Evolutionary conservation across 176 grass and related monocot genomes (phyloP).

Genomic region (Oryza glaberrima): DNA sequence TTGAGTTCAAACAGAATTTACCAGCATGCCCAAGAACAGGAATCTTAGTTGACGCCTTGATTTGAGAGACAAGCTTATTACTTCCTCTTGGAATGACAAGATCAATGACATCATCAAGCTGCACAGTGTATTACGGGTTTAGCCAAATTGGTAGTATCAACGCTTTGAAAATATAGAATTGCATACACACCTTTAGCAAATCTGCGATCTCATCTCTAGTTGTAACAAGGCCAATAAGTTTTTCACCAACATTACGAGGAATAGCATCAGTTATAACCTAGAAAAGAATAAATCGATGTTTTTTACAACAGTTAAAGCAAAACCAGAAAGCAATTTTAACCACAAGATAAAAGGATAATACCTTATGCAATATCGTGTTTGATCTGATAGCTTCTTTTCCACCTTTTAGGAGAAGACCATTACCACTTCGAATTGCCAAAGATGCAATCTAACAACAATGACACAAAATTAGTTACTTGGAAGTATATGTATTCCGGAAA

Average conservation of each 20-base stretch:
- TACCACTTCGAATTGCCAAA: constrained; percentile 92
- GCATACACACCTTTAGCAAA: constrained; percentile 77
- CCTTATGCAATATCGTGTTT: constrained; percentile 90
- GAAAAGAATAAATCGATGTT: neutral
- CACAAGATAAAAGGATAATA: constrained; percentile 43
- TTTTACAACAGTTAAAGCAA: constrained; percentile 14
- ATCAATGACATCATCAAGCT: constrained; percentile 99
- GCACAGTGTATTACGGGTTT: constrained; percentile 42
- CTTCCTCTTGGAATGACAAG: constrained; percentile 99
- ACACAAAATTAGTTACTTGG: constrained; percentile 9
- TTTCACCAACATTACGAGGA: constrained; percentile 70
- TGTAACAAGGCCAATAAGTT: constrained; percentile 91
- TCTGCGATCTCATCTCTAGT: constrained; percentile 93
- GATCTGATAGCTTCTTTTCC: constrained; percentile 98
- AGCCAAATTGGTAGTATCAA: constrained; percentile 24
- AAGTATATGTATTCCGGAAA: neutral
- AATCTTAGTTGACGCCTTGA: constrained; percentile 94
- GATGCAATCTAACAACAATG: constrained; percentile 76
- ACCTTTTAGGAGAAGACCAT: constrained; percentile 97
- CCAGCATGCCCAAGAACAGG: constrained; percentile 97
- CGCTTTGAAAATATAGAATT: constrained; percentile 23
- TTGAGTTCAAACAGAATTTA: constrained; percentile 41
- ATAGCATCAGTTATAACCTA: constrained; percentile 91
- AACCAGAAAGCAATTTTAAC: constrained; percentile 15
- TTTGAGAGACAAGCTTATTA: constrained; percentile 94